These are phyloP conservation scores for Beta corolliflora DNA, from an alignment of 179 eudicot species.

Conservation along the genomic window DNA sequence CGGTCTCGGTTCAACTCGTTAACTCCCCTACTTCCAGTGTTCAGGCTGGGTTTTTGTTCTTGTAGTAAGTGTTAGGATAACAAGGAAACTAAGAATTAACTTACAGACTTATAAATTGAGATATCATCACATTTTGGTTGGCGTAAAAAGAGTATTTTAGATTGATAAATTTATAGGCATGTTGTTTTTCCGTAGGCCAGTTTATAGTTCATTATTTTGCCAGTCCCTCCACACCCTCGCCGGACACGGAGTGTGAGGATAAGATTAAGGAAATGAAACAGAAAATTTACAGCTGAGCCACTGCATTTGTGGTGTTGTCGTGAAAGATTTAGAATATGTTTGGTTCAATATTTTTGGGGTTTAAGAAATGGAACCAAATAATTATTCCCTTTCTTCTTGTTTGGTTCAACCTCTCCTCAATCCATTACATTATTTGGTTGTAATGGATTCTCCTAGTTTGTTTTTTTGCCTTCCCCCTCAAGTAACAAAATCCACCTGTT, in stretches of 20 bases:
- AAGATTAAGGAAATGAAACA: background rate
- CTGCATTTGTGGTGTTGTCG: background rate
- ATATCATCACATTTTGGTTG: background rate
- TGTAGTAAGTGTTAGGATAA: background rate
- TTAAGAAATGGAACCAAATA: too few species aligned
- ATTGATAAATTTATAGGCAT: background rate
- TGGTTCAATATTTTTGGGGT: too few species aligned
- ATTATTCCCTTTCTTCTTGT: too few species aligned
- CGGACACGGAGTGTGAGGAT: background rate
- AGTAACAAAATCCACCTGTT: too few species aligned
- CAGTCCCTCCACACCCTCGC: too few species aligned
- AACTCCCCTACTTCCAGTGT: background rate
- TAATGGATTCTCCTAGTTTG: too few species aligned
- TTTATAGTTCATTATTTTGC: too few species aligned
- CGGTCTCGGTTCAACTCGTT: too few species aligned
- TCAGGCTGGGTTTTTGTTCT: background rate
- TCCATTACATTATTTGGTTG: too few species aligned
- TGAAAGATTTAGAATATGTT: background rate
- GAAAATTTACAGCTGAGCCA: background rate
- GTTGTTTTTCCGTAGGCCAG: background rate
- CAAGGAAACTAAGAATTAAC: background rate
- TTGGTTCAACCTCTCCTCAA: too few species aligned
- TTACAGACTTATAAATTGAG: background rate
- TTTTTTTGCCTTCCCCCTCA: too few species aligned
- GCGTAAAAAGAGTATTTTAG: background rate